Evolutionary conservation across 257 asterid species (phyloP).

Genomic region (Fraxinus excelsior): DNA sequence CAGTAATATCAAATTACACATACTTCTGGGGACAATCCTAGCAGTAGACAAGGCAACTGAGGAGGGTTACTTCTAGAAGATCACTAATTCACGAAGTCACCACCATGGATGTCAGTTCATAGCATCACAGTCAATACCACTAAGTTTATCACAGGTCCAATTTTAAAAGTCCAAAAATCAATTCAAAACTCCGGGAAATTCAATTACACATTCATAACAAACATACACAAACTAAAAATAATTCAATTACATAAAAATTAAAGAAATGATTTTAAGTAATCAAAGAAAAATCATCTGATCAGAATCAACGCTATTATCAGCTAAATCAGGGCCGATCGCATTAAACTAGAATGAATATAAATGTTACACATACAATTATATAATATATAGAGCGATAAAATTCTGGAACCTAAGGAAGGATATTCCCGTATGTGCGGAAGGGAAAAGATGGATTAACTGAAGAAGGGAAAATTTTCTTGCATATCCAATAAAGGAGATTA

Average conservation of each 20-base stretch:
- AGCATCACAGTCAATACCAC: not conserved
- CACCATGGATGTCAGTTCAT: not conserved
- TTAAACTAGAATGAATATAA: not conserved
- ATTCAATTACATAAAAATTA: not conserved
- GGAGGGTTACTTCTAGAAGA: not conserved
- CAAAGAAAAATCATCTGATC: not conserved
- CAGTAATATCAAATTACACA: not conserved
- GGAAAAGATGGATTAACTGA: not conserved
- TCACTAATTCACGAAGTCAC: not conserved
- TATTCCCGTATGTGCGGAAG: not conserved
- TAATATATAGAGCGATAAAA: not conserved
- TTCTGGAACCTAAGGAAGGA: not conserved
- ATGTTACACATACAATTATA: not conserved
- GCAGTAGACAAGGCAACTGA: not conserved
- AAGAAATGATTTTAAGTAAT: not conserved
- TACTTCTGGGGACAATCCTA: not conserved
- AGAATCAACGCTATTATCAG: not conserved
- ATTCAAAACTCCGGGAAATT: not conserved
- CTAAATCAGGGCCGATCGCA: not conserved
- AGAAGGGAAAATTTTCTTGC: not conserved
- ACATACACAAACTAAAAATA: not conserved
- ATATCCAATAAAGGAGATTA: not conserved
- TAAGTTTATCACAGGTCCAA: not conserved
- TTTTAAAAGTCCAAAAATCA: not conserved
- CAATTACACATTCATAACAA: not conserved